A percentile compares a stretch with the other conserved stretches of the same genome.
Evolutionary conservation across 192 early-diverging fungal genomes (phyloP).

Genomic region (Entomortierella beljakovae): DNA sequence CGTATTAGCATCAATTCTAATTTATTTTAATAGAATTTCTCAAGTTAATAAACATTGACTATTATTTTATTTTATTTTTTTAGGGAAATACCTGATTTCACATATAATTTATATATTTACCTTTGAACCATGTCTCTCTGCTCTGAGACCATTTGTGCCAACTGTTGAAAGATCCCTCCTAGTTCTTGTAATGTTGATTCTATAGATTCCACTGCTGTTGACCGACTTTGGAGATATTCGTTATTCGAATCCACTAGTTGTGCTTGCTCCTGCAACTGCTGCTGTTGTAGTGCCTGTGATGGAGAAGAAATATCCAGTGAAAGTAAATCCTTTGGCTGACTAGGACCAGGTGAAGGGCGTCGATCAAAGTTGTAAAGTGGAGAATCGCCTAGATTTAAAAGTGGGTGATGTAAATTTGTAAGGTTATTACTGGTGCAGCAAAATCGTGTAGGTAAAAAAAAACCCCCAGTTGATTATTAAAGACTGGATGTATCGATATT

Average conservation of each 20-base stretch:
- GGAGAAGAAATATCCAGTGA: slow-evolving; percentile 61
- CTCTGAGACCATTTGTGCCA: slow-evolving; percentile 87
- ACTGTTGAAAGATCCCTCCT: slow-evolving; percentile 90
- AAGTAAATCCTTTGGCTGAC: slow-evolving; percentile 42
- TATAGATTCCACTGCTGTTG: slow-evolving; percentile 94
- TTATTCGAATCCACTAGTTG: slow-evolving; percentile 72
- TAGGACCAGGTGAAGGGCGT: slow-evolving; percentile 23
- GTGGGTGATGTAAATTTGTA: no score
- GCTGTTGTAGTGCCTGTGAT: slow-evolving; percentile 55
- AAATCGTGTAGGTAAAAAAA: no score
- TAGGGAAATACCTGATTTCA: no score
- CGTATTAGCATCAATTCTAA: slow-evolving; percentile 93
- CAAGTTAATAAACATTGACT: neutral
- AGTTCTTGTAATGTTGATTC: slow-evolving; percentile 98
- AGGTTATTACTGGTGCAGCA: no score
- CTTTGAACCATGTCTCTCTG: slow-evolving; percentile 91
- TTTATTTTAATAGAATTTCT: neutral
- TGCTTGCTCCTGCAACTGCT: slow-evolving; percentile 77
- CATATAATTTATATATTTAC: slow-evolving; percentile 18
- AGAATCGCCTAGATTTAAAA: slow-evolving; percentile 55
- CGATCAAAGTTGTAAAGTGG: slow-evolving; percentile 74
- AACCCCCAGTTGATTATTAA: no score
- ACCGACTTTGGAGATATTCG: slow-evolving; percentile 89
- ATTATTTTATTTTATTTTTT: neutral
- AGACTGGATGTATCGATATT: no score